Percentiles rank a stretch among this genome's conserved stretches.
phyloP scores from a whole-genome alignment of 2,329 filamentous ascomycete species.

The Pseudomassariella vexata region DNA sequence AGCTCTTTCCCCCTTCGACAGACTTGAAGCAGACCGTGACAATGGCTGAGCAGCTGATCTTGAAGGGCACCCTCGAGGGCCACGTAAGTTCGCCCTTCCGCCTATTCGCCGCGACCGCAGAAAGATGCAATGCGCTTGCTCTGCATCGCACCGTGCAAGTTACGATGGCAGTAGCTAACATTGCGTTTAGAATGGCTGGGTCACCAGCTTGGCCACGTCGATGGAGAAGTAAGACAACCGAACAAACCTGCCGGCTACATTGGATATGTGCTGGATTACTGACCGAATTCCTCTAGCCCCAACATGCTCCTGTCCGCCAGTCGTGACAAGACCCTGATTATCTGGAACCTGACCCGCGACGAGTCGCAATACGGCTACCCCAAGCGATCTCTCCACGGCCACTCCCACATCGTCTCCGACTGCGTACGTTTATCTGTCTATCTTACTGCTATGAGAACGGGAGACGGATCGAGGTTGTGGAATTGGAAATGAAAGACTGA shows the following conservation, averaged over 20 bases:
- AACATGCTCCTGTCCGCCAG: conserved; percentile 99
- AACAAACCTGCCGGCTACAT: conserved; percentile 7
- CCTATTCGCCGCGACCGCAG: conserved; percentile 15
- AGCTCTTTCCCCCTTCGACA: conserved; percentile 15
- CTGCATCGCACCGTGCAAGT: conserved; percentile 3
- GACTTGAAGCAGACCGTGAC: conserved; percentile 21
- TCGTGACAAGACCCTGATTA: conserved; percentile 98
- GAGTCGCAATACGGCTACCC: conserved; percentile 98
- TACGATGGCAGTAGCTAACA: conserved; percentile 17
- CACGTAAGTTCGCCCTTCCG: conserved; percentile 57
- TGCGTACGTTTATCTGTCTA: conserved; percentile 65
- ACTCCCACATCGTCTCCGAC: conserved; percentile 99
- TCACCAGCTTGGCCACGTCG: conserved; percentile 96
- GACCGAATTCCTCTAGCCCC: conserved; percentile 52
- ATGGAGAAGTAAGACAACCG: conserved; percentile 80
- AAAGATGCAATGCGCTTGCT: conserved; percentile 6
- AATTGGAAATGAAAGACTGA: conserved; percentile 17
- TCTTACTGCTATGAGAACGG: neutral
- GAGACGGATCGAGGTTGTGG: neutral
- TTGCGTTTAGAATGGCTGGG: conserved; percentile 74
- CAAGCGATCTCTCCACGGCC: conserved; percentile 96
- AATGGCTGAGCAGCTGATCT: conserved; percentile 92
- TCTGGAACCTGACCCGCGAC: conserved; percentile 99
- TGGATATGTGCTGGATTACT: conserved; percentile 18
- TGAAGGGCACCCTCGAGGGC: conserved; percentile 96